Base-by-base conservation (phyloP, 441 rosid species). In the Bruguiera hainesii region DNA sequence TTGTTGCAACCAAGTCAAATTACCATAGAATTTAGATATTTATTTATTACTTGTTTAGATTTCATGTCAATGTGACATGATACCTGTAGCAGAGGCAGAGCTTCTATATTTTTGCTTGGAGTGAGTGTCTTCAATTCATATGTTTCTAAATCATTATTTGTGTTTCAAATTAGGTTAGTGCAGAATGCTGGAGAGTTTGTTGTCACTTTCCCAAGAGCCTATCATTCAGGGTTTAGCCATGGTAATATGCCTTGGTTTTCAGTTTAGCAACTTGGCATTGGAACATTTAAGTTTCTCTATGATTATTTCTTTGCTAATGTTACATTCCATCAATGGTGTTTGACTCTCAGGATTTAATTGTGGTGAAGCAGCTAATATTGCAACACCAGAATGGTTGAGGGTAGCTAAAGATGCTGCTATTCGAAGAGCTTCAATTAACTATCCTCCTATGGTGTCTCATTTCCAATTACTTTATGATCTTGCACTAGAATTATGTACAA, bases 401-500 rank as follows among this genome's bases (percentile, higher is more conserved):
- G 73, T 90, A 75, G 99, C 97, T 21, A 88, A 83, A 79, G 97
- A 91, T 73, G 96, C 99, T 30, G 99, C 98, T 67, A 84, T 90
- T 78, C 89, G 98, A 71, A 84, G 98, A 84, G 99, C 99, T 71
- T 90, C 99, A 52, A 88, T 90, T 70, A 93, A 85, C 82, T 93
- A 89, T 74, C 93, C 90, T 71, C 97, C 99, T 11, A 96, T 96
- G 99, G 98, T 96, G 75, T 96, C 98, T 73, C 99, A 96, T 90
- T 86, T 85, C 74, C 97, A 96, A 84, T 78, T 96, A 75, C 98
- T 96, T 63, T 96, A 93, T 82, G 99, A 96, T 85, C 93, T 83
- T 76, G 96, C 97, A 8, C 80, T 84, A 59, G 89, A 91, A 75
- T 72, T 87, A 62, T 81, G 89, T 83, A 82, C 94, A 73, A 93